Conservation (phyloP, 441 rosid species). For the Eruca vesicaria region DNA sequence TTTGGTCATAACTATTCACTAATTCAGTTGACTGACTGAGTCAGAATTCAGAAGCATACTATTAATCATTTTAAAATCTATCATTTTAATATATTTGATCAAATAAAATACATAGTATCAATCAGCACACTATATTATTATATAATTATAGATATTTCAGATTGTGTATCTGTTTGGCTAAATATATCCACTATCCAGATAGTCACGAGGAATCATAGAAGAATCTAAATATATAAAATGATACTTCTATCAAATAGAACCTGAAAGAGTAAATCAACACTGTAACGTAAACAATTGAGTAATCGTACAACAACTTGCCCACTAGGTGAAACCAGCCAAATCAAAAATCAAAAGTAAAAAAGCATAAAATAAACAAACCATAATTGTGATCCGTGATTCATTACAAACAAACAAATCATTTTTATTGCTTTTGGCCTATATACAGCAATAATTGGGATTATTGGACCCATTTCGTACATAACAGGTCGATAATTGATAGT, state of each 20-base stretch:
- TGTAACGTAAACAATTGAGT: constrained; percentile 10
- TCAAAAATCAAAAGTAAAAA: not conserved
- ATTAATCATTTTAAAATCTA: not conserved
- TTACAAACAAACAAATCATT: constrained; percentile 3
- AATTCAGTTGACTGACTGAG: not conserved
- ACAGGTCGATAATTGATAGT: not conserved
- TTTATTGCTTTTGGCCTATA: not conserved
- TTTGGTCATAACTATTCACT: not conserved
- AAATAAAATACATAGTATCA: not conserved
- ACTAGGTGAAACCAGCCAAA: constrained; percentile 26
- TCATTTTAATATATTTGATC: not conserved
- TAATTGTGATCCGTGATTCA: constrained; percentile 4
- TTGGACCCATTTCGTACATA: constrained; percentile 17
- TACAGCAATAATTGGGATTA: constrained; percentile 13
- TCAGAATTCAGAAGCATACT: not conserved
- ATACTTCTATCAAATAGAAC: not conserved
- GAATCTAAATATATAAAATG: constrained; percentile 5
- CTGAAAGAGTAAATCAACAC: constrained; percentile 11
- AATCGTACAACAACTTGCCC: constrained; percentile 32
- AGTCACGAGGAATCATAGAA: constrained; percentile 6
- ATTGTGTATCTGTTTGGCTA: not conserved
- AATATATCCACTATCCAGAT: constrained; percentile 1
- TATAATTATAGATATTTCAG: not conserved
- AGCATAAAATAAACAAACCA: not conserved
- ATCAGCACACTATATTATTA: not conserved